These are phyloP conservation scores for Castanopsis chinensis DNA, from an alignment of 306 rosid genomes.

Conservation along the genomic window DNA sequence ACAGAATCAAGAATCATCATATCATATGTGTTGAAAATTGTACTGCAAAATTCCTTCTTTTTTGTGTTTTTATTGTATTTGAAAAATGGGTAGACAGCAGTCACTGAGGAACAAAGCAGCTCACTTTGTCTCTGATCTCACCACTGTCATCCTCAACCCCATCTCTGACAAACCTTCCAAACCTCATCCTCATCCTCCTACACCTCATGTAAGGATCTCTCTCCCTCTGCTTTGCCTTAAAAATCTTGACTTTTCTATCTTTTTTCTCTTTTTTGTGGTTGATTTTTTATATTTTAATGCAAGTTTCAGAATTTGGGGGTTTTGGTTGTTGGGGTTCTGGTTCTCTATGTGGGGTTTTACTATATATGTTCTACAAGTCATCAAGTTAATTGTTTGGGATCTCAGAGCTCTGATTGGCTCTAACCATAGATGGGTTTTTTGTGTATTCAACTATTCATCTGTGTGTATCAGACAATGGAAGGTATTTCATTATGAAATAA, in stretches of 20 bases:
- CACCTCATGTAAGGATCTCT: slow-evolving; percentile 44
- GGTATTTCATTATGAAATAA: neutral
- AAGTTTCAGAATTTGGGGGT: too few relatives aligned
- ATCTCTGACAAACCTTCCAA: slow-evolving; percentile 73
- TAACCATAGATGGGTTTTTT: neutral
- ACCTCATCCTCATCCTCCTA: slow-evolving; percentile 12
- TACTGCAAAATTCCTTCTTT: neutral
- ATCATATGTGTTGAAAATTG: neutral
- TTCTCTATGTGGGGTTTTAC: too few relatives aligned
- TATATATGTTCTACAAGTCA: too few relatives aligned
- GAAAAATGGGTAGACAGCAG: slow-evolving; percentile 68
- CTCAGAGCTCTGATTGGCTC: neutral
- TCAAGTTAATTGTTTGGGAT: too few relatives aligned
- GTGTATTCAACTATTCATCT: neutral
- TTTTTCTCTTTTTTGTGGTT: neutral
- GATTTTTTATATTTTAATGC: neutral
- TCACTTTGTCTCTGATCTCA: slow-evolving; percentile 74
- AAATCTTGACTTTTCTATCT: neutral
- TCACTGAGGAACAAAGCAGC: slow-evolving; percentile 78
- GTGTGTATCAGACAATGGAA: neutral
- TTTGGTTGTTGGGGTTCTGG: too few relatives aligned
- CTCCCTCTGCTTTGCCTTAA: neutral
- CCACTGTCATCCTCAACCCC: slow-evolving; percentile 83
- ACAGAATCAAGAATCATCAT: neutral
- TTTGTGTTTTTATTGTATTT: neutral